A percentile compares a stretch with the other conserved stretches of the same genome.
These are phyloP conservation scores for Trametes pubescens DNA, from an alignment of 1,284 basidiomycete genomes.

Conservation along the genomic window DNA sequence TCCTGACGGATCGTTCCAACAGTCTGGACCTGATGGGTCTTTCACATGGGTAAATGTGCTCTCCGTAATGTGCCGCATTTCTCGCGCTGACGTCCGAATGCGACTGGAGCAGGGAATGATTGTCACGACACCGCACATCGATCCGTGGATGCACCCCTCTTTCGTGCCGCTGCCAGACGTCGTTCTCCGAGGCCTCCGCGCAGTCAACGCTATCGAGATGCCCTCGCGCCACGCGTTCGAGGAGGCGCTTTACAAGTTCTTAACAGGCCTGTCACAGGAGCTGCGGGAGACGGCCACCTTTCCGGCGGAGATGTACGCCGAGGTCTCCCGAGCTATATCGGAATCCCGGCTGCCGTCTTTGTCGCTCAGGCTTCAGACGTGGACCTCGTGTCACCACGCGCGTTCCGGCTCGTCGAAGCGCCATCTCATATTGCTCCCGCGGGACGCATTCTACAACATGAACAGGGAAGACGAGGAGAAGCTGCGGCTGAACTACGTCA, in stretches of 20 bases:
- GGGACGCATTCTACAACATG: constrained; percentile 65
- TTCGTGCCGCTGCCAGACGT: constrained; percentile 67
- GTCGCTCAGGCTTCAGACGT: constrained; percentile 58
- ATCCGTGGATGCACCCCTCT: constrained; percentile 63
- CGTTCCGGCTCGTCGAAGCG: constrained; percentile 65
- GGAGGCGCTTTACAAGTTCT: constrained; percentile 56
- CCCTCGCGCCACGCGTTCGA: constrained; percentile 63
- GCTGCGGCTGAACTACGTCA: constrained; percentile 52
- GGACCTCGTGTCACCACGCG: constrained; percentile 67
- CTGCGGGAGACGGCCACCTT: constrained; percentile 69
- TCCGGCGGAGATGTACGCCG: constrained; percentile 59
- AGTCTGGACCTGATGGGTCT: constrained; percentile 38
- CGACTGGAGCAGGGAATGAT: constrained; percentile 46
- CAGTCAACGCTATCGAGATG: constrained; percentile 64
- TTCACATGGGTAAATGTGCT: constrained; percentile 40
- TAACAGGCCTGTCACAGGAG: constrained; percentile 59
- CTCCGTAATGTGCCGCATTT: background rate
- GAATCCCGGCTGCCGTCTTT: constrained; percentile 48
- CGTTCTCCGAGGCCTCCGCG: constrained; percentile 55
- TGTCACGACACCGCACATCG: constrained; percentile 49
- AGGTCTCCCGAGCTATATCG: constrained; percentile 56
- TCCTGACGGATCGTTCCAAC: constrained; percentile 37
- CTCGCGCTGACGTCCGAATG: constrained; percentile 6
- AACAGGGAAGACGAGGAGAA: constrained; percentile 57
- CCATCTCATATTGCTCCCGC: constrained; percentile 64